These are phyloP conservation scores for Xylaria longipes DNA, from an alignment of 495 filamentous ascomycete species.

Conservation along the genomic window DNA sequence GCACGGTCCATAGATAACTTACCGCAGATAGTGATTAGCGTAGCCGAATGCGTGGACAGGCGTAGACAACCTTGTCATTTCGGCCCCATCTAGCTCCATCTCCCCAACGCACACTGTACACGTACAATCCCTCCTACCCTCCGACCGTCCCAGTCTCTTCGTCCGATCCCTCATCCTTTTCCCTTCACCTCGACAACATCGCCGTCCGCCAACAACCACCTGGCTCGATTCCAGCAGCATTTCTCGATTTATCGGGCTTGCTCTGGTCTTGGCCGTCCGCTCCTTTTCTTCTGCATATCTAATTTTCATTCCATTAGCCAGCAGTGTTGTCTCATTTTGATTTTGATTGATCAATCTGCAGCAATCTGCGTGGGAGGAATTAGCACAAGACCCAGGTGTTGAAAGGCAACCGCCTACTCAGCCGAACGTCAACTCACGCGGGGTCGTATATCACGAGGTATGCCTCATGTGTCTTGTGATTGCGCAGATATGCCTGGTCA, in stretches of 20 bases:
- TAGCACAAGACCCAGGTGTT: conserved; percentile 14
- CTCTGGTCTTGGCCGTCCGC: conserved; percentile 61
- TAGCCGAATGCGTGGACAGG: background rate
- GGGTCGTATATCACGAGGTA: conserved; percentile 11
- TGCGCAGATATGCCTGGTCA: background rate
- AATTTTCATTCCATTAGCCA: conserved; percentile 38
- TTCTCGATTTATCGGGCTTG: conserved; percentile 50
- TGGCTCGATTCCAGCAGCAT: conserved; percentile 57
- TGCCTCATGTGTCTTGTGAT: background rate
- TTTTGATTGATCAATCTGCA: conserved; percentile 26
- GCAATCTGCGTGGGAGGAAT: conserved; percentile 25
- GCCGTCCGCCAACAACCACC: conserved; percentile 34
- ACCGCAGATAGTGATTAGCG: conserved; percentile 1
- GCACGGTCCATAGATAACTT: conserved; percentile 20
- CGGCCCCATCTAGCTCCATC: conserved; percentile 8
- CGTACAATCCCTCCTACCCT: conserved; percentile 31
- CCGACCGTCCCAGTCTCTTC: conserved; percentile 35
- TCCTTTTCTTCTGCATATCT: conserved; percentile 48
- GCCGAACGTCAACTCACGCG: background rate
- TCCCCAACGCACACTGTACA: conserved; percentile 24
- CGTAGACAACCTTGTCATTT: conserved; percentile 12
- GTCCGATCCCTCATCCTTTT: conserved; percentile 44
- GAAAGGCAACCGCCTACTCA: background rate
- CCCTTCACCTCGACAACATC: conserved; percentile 43
- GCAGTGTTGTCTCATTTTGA: conserved; percentile 40